Base-by-base conservation (phyloP, 2,329 filamentous ascomycete genomes). In the Aureobasidium sp. region DNA sequence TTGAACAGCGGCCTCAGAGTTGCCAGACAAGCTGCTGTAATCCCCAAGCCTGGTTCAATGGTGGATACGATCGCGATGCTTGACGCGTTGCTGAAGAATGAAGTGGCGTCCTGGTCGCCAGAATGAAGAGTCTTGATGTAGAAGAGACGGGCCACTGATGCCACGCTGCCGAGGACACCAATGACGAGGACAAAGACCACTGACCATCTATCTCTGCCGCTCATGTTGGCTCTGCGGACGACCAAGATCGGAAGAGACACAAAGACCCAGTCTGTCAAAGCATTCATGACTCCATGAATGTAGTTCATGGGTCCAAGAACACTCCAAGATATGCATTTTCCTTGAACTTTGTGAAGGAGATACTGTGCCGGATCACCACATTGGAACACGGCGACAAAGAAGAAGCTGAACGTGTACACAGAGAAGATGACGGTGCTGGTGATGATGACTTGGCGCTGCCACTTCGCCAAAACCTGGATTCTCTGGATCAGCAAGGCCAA, bases 181-280 rank as follows among this genome's bases (percentile, higher is more conserved):
- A 78, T 67, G 4, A 71, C 66, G 42, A 79, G 69, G 42, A 79
- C 68, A 4, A 73, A 60, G 17, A 69, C 67, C 1, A 77, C 74
- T 1, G 73, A 74, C 25, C 73, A 51, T 62, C 77, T 78, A 46
- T 74, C 71, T 19, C 69, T 68, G n/a, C 63, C 63, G 27, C 73
- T 73, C 68, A 78, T 74, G 43, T 75, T 70, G 8, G 74, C 67
- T 21, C 73, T 71, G 64, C 70, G 73, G 40, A 78, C 65, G 25
- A 78, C 62, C 37, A 74, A 67, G 5, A 73, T 69, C 1, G 76
- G 76, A 3, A 78, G 69, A 19, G 72, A 66, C 21, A 70, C 71
- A 42, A 74, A 67, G 51, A 68, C 60, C 62, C 67, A 67, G 63
- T 75, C 71, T 1, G 73, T 74, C 11, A 69, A 13, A 23, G 74